Conservation (phyloP, 257 asterid genomes). For the Buddleja alternifolia region DNA sequence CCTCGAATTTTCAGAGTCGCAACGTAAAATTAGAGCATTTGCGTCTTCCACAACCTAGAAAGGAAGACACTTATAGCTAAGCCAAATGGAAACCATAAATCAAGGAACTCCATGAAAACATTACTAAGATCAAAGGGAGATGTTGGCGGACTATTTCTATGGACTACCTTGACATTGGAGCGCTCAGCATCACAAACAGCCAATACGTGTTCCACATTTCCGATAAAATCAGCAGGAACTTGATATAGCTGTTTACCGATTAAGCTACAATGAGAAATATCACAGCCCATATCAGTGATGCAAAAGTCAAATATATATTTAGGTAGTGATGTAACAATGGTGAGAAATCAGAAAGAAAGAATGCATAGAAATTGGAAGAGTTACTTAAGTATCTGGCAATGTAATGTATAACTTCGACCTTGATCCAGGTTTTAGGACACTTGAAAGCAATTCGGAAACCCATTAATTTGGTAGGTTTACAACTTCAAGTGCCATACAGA, state of each 20-base stretch:
- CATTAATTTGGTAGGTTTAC: background rate
- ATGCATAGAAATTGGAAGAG: conserved; percentile 1
- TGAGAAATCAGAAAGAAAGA: conserved; percentile 4
- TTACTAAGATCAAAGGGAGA: conserved; percentile 12
- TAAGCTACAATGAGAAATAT: conserved; percentile 54
- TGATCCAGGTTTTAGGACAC: background rate
- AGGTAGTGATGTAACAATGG: background rate
- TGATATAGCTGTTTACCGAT: conserved; percentile 88
- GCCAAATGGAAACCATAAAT: conserved; percentile 28
- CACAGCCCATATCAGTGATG: conserved; percentile 20
- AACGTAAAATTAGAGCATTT: conserved; percentile 73
- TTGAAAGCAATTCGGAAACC: background rate
- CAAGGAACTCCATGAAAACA: conserved; percentile 22
- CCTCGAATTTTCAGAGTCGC: conserved; percentile 70
- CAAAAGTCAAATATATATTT: conserved; percentile 18
- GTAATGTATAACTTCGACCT: background rate
- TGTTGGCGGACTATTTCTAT: conserved; percentile 13
- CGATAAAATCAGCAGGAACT: conserved; percentile 74
- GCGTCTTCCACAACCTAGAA: conserved; percentile 83
- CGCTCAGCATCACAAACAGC: conserved; percentile 77
- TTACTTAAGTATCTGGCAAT: background rate
- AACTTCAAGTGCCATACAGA: background rate
- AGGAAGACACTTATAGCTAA: conserved; percentile 22
- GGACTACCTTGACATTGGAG: conserved; percentile 60
- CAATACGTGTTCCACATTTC: conserved; percentile 67